phyloP scores from a whole-genome alignment of 2,329 filamentous ascomycete genomes.

The Helotiales sp. region DNA sequence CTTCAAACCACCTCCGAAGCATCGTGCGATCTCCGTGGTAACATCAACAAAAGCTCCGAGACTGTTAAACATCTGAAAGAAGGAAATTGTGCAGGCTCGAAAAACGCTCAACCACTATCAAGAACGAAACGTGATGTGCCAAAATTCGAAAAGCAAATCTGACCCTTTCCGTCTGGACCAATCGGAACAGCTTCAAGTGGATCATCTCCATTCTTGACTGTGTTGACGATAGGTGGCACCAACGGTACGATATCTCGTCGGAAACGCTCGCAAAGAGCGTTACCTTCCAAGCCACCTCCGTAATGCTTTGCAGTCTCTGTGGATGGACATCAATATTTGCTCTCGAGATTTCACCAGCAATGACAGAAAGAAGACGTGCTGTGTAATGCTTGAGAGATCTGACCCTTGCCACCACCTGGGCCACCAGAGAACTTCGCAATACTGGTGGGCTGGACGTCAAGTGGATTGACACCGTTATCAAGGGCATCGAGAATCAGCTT shows the following conservation, averaged over 20 bases:
- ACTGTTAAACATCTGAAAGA: not conserved
- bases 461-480: conserved; percentile 13
- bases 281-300: conserved; percentile 14
- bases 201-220: conserved; percentile 30
- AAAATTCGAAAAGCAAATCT: conserved; percentile 2
- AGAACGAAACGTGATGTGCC: not conserved
- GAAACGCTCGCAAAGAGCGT: conserved; percentile 16
- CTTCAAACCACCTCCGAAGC: conserved; percentile 5
- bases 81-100: not conserved
- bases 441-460: conserved; percentile 7
- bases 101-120: not conserved
- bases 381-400: conserved; percentile 1
- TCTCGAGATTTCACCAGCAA: not conserved
- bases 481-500: conserved; percentile 9
- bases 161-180: conserved; percentile 10
- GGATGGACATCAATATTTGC: conserved; percentile 4
- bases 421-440: conserved; percentile 2
- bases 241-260: conserved; percentile 37
- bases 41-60: not conserved
- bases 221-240: conserved; percentile 35
- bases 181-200: conserved; percentile 31
- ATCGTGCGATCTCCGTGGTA: not conserved
- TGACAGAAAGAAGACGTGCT: not conserved
- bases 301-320: conserved; percentile 15
- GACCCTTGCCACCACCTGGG: conserved; percentile 5